phyloP scores from a whole-genome alignment of 495 filamentous ascomycete genomes.

The Trichocladium uniseriatum region DNA sequence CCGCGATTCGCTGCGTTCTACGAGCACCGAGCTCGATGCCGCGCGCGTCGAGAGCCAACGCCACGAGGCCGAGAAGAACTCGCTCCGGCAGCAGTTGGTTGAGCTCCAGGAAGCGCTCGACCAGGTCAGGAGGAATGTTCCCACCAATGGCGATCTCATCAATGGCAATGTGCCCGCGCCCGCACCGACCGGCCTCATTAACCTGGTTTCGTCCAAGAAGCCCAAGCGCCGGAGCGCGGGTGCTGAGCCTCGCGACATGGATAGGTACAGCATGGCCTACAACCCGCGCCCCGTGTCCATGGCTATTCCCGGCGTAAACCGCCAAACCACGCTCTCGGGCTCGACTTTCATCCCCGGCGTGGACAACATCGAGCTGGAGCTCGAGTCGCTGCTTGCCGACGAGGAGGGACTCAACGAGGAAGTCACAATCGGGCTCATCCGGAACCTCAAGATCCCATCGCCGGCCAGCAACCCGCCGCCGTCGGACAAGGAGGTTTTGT shows the following conservation, averaged over 20 bases:
- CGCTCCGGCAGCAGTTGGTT: constrained; percentile 73
- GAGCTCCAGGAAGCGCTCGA: constrained; percentile 93
- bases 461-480: constrained; percentile 76
- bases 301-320: constrained; percentile 57
- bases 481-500: constrained; percentile 96
- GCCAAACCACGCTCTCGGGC: constrained; percentile 56
- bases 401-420: constrained; percentile 95
- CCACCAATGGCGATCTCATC: constrained; percentile 57
- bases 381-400: constrained; percentile 86
- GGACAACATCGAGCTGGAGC: constrained; percentile 86
- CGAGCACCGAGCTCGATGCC: constrained; percentile 67
- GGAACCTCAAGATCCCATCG: constrained; percentile 88
- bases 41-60: constrained; percentile 58
- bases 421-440: constrained; percentile 88
- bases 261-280: constrained; percentile 83
- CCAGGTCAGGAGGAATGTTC: constrained; percentile 57
- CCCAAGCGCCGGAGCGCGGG: constrained; percentile 92
- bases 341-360: constrained; percentile 61
- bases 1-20: constrained; percentile 64
- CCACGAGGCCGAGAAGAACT: constrained; percentile 73
- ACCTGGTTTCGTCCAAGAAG: constrained; percentile 94
- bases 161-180: constrained; percentile 51
- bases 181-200: constrained; percentile 74
- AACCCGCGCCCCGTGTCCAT: constrained; percentile 94
- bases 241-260: constrained; percentile 70